phyloP scores from a whole-genome alignment of 1,284 basidiomycete species.

The Chalciporus sp. region DNA sequence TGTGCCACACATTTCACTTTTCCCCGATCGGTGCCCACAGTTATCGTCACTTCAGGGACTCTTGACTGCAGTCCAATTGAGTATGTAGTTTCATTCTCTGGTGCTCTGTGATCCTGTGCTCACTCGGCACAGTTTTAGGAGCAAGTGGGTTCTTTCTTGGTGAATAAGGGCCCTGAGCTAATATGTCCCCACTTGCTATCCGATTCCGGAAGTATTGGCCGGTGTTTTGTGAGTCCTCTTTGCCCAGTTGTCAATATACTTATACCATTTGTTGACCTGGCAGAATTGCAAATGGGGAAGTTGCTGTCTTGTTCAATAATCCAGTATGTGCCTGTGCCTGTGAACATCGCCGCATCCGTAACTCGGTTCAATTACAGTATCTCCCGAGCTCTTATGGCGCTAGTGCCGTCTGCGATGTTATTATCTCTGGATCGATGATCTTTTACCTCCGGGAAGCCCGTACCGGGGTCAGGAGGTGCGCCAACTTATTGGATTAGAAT shows the following conservation, averaged over 20 bases:
- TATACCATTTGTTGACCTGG: not conserved
- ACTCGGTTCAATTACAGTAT: not conserved
- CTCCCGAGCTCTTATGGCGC: not conserved
- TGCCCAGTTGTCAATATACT: not conserved
- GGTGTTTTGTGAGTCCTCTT: not conserved
- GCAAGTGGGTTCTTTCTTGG: constrained; percentile 1
- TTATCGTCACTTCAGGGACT: not conserved
- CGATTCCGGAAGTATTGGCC: not conserved
- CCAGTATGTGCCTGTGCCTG: not conserved
- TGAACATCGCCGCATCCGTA: not conserved
- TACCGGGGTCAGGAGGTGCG: constrained; percentile 6
- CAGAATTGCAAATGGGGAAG: not conserved
- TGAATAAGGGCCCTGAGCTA: not conserved
- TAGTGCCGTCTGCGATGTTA: constrained; percentile 3
- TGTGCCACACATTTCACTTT: not conserved
- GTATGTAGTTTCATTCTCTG: not conserved
- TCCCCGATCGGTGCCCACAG: not conserved
- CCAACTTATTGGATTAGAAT: not conserved
- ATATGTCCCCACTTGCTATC: not conserved
- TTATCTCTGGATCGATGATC: constrained; percentile 9
- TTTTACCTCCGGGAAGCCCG: constrained; percentile 10
- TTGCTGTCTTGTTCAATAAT: not conserved
- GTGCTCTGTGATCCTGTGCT: not conserved
- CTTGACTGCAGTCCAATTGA: not conserved
- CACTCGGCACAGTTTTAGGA: constrained; percentile 1